Evolutionary conservation across 495 filamentous ascomycete genomes (phyloP).

Genomic region (Cenococcum geophilum): DNA sequence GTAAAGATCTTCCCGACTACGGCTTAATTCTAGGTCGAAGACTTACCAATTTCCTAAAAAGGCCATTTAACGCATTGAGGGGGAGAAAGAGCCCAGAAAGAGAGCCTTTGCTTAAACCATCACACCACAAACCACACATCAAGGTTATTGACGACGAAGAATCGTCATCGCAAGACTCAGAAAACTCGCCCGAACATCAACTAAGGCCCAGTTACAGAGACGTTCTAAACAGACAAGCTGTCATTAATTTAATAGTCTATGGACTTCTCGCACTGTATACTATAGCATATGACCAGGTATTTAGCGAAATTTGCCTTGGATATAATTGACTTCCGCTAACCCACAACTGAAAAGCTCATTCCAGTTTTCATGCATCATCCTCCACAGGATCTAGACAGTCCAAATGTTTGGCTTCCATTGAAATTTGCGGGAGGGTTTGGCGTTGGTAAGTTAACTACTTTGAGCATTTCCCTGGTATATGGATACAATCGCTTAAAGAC

Average conservation of each 20-base stretch:
- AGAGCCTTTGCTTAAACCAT: conserved; percentile 32
- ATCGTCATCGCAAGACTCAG: background rate
- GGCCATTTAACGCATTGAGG: conserved; percentile 17
- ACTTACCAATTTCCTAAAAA: conserved; percentile 27
- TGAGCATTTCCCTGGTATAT: background rate
- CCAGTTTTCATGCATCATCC: conserved; percentile 79
- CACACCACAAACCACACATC: background rate
- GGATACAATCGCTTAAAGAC: too few species aligned
- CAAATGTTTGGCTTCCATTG: conserved; percentile 60
- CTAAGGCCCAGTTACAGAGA: conserved; percentile 51
- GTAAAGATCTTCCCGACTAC: conserved; percentile 58
- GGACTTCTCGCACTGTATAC: conserved; percentile 68
- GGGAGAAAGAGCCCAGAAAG: conserved; percentile 19
- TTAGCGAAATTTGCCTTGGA: conserved; percentile 30
- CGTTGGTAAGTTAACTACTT: conserved; percentile 36
- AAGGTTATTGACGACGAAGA: conserved; percentile 39
- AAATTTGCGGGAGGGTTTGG: conserved; percentile 76
- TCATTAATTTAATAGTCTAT: conserved; percentile 68
- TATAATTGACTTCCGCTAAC: conserved; percentile 32
- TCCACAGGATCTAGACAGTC: conserved; percentile 48
- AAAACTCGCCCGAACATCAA: background rate
- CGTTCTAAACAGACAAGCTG: conserved; percentile 67
- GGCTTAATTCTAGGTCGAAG: conserved; percentile 59
- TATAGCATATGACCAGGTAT: conserved; percentile 71
- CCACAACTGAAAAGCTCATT: conserved; percentile 54